Conservation (phyloP, 139 green algal genomes). For the Trebouxia sp. region DNA sequence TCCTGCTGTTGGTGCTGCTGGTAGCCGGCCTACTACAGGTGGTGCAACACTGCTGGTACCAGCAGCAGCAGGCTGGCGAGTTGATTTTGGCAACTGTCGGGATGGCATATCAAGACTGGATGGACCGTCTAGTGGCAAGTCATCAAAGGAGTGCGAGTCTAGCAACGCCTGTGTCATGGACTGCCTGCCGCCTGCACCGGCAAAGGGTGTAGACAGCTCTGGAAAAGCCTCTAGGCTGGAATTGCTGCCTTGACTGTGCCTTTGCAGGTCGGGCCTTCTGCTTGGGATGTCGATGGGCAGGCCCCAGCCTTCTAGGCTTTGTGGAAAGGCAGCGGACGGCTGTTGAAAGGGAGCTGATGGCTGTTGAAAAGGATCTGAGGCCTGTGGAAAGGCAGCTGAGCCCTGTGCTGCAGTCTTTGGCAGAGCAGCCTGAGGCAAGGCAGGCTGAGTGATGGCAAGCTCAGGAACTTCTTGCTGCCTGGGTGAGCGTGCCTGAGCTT, state of each 20-base stretch:
- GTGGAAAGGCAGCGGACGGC: background rate
- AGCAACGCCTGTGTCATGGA: constrained; percentile 8
- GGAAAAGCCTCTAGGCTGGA: background rate
- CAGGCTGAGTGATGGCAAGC: too few relatives aligned
- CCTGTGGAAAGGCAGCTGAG: too few relatives aligned
- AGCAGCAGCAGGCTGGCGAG: background rate
- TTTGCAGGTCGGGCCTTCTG: background rate
- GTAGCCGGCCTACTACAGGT: background rate
- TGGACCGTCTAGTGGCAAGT: background rate
- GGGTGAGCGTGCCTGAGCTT: background rate
- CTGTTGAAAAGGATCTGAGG: too few relatives aligned
- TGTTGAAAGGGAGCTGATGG: too few relatives aligned
- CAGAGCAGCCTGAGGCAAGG: too few relatives aligned
- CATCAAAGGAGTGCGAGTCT: background rate
- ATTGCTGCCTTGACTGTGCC: background rate
- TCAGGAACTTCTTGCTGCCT: constrained; percentile 1
- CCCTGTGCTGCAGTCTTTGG: too few relatives aligned
- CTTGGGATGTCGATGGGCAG: background rate
- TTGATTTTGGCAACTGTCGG: background rate
- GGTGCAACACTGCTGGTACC: background rate
- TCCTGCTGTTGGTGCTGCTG: background rate
- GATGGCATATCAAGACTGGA: background rate
- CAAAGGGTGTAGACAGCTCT: background rate
- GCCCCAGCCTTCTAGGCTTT: background rate
- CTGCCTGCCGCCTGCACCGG: background rate